Evolutionary conservation across 768 basidiomycete species (phyloP).

Genomic region (Pisolithus microcarpus): DNA sequence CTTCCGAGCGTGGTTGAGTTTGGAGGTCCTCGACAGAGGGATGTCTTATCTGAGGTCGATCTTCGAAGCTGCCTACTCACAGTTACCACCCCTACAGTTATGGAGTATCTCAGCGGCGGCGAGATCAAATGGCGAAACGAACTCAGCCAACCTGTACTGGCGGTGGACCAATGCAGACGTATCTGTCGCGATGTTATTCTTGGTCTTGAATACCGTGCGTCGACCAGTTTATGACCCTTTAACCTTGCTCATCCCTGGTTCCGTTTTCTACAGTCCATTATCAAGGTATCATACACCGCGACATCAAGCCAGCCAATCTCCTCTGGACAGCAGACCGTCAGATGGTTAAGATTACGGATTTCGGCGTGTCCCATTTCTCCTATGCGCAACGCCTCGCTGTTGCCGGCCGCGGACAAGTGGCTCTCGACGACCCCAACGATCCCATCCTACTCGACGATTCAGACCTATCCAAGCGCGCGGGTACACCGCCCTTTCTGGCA

Average conservation of each 20-base stretch:
- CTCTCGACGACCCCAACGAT: constrained; percentile 44
- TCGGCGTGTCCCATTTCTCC: constrained; percentile 95
- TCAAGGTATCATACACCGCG: constrained; percentile 98
- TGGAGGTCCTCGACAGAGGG: constrained; percentile 17
- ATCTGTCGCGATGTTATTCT: constrained; percentile 91
- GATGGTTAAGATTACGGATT: constrained; percentile 95
- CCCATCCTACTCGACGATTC: constrained; percentile 74
- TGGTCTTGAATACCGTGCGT: constrained; percentile 91
- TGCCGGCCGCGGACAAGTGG: constrained; percentile 36
- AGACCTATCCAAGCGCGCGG: constrained; percentile 84
- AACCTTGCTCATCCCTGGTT: constrained; percentile 1
- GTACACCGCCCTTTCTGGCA: constrained; percentile 93
- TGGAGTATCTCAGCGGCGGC: constrained; percentile 94
- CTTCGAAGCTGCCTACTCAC: constrained; percentile 16
- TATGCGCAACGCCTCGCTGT: constrained; percentile 76
- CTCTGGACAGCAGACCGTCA: constrained; percentile 82
- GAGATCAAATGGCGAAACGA: constrained; percentile 85
- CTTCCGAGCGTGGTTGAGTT: constrained; percentile 18
- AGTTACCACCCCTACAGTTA: constrained; percentile 44
- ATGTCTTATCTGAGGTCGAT: constrained; percentile 4
- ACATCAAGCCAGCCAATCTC: constrained; percentile 98
- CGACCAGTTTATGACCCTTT: not conserved
- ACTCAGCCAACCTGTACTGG: constrained; percentile 63
- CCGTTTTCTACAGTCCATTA: constrained; percentile 65
- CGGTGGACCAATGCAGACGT: constrained; percentile 73